phyloP scores from a whole-genome alignment of 2,329 filamentous ascomycete genomes.

The Colletotrichum lentis region DNA sequence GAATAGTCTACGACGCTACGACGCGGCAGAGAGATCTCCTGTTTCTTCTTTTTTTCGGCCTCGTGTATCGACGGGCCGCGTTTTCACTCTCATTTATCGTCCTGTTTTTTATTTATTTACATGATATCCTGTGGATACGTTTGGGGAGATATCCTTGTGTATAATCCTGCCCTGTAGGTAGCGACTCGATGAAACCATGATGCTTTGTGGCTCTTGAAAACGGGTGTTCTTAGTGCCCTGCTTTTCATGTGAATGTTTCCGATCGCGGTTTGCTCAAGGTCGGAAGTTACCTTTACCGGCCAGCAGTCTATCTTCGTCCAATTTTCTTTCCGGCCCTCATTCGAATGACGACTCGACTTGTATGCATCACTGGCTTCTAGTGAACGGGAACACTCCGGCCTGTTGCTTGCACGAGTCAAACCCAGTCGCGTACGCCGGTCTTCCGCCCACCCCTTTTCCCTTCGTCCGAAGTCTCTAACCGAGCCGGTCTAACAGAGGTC shows the following conservation, averaged over 20 bases:
- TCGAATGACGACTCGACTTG: too few relatives aligned
- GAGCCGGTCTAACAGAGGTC: too few relatives aligned
- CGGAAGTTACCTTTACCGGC: too few relatives aligned
- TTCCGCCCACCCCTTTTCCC: too few relatives aligned
- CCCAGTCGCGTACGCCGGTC: background rate
- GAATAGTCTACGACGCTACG: conserved; percentile 6
- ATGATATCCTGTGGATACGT: conserved; percentile 35
- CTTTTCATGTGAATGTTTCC: too few relatives aligned
- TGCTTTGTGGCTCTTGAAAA: conserved; percentile 32
- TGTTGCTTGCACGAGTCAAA: background rate
- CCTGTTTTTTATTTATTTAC: conserved; percentile 20
- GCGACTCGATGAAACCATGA: conserved; percentile 28
- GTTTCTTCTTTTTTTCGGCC: background rate
- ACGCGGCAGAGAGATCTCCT: conserved; percentile 6
- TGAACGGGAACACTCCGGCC: background rate
- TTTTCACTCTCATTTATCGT: conserved; percentile 9
- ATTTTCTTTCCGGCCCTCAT: background rate
- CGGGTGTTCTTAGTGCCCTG: too few relatives aligned
- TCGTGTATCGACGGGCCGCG: background rate
- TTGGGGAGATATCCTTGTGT: conserved; percentile 19
- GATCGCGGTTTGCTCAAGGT: too few relatives aligned
- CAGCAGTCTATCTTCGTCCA: background rate
- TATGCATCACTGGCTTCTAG: too few relatives aligned
- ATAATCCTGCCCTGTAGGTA: conserved; percentile 27
- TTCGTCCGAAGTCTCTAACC: too few relatives aligned